phyloP scores from a whole-genome alignment of 371 early-diverging fungal species.

The Batrachochytrium dendrobatidis region DNA sequence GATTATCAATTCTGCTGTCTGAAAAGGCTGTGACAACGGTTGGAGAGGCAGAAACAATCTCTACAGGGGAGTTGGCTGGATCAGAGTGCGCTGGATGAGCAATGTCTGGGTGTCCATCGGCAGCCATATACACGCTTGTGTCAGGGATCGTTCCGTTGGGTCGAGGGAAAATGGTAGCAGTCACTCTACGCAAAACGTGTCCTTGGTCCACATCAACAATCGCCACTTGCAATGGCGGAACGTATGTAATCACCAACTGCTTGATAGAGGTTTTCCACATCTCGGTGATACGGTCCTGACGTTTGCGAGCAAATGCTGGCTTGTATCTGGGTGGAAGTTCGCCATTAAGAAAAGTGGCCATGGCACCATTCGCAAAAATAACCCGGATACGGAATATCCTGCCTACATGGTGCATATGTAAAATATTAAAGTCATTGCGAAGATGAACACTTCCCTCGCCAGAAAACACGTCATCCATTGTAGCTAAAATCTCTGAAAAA shows the following conservation, averaged over 20 bases:
- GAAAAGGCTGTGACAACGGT: too few relatives aligned
- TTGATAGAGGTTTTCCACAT: constrained; percentile 26
- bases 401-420: constrained; percentile 17
- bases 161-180: constrained; percentile 14
- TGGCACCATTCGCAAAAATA: neutral
- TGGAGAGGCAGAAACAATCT: too few relatives aligned
- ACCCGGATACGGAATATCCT: neutral
- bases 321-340: constrained; percentile 34
- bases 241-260: constrained; percentile 22
- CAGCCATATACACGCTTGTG: neutral
- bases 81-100: too few relatives aligned
- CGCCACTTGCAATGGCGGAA: constrained; percentile 26
- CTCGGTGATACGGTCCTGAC: constrained; percentile 29
- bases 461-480: constrained; percentile 33
- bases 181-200: constrained; percentile 13
- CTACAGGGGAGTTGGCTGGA: too few relatives aligned
- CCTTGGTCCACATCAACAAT: neutral
- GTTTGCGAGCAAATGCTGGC: constrained; percentile 23
- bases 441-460: constrained; percentile 32
- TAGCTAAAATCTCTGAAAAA: constrained; percentile 23
- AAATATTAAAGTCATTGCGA: constrained; percentile 33
- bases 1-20: neutral
- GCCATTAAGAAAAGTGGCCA: constrained; percentile 21
- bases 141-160: neutral
- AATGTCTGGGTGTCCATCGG: neutral